Evolutionary conservation across 208 protist genomes (phyloP).

Genomic region (Plasmodiophora brassicae): DNA sequence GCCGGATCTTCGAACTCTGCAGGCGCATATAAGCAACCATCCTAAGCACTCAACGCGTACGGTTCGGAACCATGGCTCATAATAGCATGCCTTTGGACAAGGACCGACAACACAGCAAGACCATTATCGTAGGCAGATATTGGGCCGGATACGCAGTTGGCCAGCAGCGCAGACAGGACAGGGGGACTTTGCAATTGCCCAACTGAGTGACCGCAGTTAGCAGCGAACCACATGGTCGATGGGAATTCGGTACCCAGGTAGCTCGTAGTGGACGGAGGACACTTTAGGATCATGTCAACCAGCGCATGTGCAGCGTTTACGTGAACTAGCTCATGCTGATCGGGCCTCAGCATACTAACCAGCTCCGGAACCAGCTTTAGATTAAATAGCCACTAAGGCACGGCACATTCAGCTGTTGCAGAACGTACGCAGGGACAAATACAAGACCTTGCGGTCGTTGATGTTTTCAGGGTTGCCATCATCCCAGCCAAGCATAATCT

Average conservation of each 20-base stretch:
- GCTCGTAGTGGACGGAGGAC: not conserved
- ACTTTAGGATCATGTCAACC: constrained; percentile 20
- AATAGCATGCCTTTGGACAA: constrained; percentile 1
- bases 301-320: not conserved
- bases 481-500: constrained; percentile 26
- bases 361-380: not conserved
- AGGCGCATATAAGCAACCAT: too few species aligned
- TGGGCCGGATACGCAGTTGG: not conserved
- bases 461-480: constrained; percentile 19
- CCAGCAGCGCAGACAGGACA: not conserved
- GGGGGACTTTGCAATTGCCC: not conserved
- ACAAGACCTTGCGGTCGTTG: not conserved
- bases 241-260: not conserved
- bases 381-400: not conserved
- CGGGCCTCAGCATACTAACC: not conserved
- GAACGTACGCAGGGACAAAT: too few species aligned
- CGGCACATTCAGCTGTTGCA: too few species aligned
- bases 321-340: not conserved
- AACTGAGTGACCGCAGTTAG: too few species aligned
- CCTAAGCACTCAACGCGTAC: too few species aligned
- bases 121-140: not conserved
- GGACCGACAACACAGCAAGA: not conserved
- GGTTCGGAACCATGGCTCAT: not conserved
- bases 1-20: not conserved
- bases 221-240: too few species aligned